Base-by-base conservation (phyloP, 75 land plant species). In the Adiantum capillusveneris region DNA sequence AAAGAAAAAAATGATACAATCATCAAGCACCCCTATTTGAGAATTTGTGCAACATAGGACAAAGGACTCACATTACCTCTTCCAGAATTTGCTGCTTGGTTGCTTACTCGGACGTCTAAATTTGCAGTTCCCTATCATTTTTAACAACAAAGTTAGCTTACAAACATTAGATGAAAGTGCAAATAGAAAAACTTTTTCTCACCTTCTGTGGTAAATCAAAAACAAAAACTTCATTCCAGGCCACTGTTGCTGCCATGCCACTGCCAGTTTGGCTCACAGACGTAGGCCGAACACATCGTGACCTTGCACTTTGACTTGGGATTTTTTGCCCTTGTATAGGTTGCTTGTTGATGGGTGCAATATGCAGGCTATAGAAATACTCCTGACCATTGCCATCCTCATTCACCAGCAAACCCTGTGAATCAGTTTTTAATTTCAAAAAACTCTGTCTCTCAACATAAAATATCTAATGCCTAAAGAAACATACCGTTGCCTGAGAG, bases 171-270 rank as follows among this genome's bases (percentile, higher is more conserved):
- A 49, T 43, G 29, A 18, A 45, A 22, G 37, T 9, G 3, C 7
- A 3, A 34, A 34, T 3, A 3, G 37, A 34, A 34, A 34, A 5
- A 3, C 37, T 34, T 17, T 6, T 6, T 46, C 3, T 2, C 70
- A 86, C 96, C 90, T 89, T 75, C 21, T 68, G 62, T 59, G 88
- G 91, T 64, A 95, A 75, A 71, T 90, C 99, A 80, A 95, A 95
- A 25, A 95, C 71, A 65, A 95, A 90, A 56, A 95, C 80, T 59
- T 95, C 99, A 84, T 95, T 90, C 99, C 99, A 95, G 25, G 68
- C 75, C 3, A 80, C 99, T 44, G 42, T 49, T 52, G 59, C 65
- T 46, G 72, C 80, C 24, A 55, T 29, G 42, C 29, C 37, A 21
- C 53, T 36, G 22, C 48, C 57, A 51, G 51, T 42, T 14, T 14